Evolutionary conservation across 2,329 filamentous ascomycete species (phyloP).

Genomic region (Lasiodiplodia citricola): DNA sequence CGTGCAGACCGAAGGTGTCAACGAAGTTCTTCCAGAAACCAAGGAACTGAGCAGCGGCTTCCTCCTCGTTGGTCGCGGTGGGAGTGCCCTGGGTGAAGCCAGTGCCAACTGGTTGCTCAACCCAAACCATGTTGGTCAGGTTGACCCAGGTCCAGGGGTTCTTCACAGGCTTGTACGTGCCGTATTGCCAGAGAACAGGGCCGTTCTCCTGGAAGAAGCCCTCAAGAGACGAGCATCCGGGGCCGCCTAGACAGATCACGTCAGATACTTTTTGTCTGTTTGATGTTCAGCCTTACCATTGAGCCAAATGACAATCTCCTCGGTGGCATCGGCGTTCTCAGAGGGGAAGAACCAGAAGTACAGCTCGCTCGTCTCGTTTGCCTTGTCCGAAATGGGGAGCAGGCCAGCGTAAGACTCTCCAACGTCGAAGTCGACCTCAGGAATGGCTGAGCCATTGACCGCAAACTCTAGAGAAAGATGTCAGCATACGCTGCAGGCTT

Average conservation of each 20-base stretch:
- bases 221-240: constrained; percentile 55
- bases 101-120: constrained; percentile 71
- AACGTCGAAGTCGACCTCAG: constrained; percentile 72
- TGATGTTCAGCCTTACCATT: constrained; percentile 31
- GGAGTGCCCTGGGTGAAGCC: constrained; percentile 71
- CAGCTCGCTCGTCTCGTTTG: constrained; percentile 58
- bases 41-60: constrained; percentile 73
- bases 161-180: constrained; percentile 41
- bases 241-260: constrained; percentile 36
- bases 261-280: constrained; percentile 13
- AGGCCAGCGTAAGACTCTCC: constrained; percentile 69
- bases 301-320: constrained; percentile 67
- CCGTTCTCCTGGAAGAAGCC: constrained; percentile 57
- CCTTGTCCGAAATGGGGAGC: constrained; percentile 60
- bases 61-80: constrained; percentile 68
- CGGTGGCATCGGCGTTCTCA: constrained; percentile 53
- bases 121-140: constrained; percentile 76
- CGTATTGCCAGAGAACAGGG: constrained; percentile 53
- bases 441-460: constrained; percentile 68
- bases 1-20: constrained; percentile 69
- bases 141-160: constrained; percentile 60
- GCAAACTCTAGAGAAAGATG: constrained; percentile 57
- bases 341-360: constrained; percentile 72
- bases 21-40: constrained; percentile 82
- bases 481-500: constrained; percentile 36